Base-by-base conservation (phyloP, 2,329 filamentous ascomycete species). In the Leptodontidium sp. region DNA sequence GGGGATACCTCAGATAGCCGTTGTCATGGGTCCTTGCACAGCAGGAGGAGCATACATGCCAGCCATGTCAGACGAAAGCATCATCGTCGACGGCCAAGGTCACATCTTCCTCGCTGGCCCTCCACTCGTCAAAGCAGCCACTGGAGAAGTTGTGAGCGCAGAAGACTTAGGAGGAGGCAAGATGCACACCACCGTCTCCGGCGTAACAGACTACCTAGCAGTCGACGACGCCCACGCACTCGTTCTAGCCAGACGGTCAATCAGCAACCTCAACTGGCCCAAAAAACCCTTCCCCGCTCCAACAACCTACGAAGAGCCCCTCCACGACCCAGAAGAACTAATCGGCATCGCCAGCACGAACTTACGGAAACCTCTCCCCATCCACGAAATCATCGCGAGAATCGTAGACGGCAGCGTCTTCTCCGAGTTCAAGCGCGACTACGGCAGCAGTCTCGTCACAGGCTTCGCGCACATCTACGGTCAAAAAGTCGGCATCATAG, bases 21-120 rank as follows among this genome's bases (percentile, higher is more conserved):
- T 98, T 2, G 95, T 99, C 58, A 98, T 99, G 95, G 95, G 95
- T 0, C 93, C 95, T 53, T 99, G 96, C 82, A 99, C 96, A 0
- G 95, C 95, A 1, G 95, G 95, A 62, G 95, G 95, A 59, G 95
- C 95, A 29, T 98, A 99, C 79, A 94, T 98, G 12, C 95, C 95
- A 12, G 93, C 93, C 76, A 98, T 99, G 95, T 95, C 92, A 70
- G 96, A 98, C 79, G 96, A 98, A 85, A 94, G 90, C 78, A 98
- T 99, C 80, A 98, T 99, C 72, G 96, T 98, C 49, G 90, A 93
- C 77, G 91, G 94, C 64, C 94, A 98, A 80, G 95, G 95, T n/a
- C 94, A 97, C 74, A 97, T 99, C 78, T 99, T 98, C 84, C 88
- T 99, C 1, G 95, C 95, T 0, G 96, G 95, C 0, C 95, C 95